Evolutionary conservation across 2,329 filamentous ascomycete species (phyloP), one percentile per base, ranked within the genome.

Genomic region (Xylariomycetidae sp.): DNA sequence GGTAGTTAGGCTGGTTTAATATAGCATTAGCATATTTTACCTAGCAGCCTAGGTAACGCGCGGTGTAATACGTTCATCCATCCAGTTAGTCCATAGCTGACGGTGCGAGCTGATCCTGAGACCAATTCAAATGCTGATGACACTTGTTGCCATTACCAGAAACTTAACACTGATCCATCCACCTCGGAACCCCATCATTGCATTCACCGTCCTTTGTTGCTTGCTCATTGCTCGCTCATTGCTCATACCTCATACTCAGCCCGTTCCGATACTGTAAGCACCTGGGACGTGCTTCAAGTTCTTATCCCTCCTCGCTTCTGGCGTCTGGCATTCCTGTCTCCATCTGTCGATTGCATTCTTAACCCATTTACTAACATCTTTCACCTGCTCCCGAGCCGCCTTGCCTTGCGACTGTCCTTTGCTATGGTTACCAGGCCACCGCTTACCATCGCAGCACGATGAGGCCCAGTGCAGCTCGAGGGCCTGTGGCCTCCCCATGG

Each of bases 401-500:
- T n/a, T 35, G 19, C 22, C 20, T 25, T 37, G 5, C 18, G n/a
- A 27, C 20, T 30, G 28, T 32, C 31, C 28, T 38, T 57, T 72
- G 55, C 52, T 53, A 58, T 71, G 57, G 71, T 70, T 67, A 63
- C 55, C 51, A 45, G 45, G 48, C 38, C 27, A 16, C 33, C 40
- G 20, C 49, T 51, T 39, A 42, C 36, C 46, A 42, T 38, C 45
- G 51, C 58, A 55, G 62, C 63, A 73, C 63, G 60, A 78, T 78
- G 74, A 77, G 68, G 69, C 62, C 64, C 53, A 58, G 63, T 60
- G 62, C 60, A 54, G 57, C 55, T 56, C 48, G 58, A 56, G 66
- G 61, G 62, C 63, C 64, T 47, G 61, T 62, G 50, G 64, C 66
- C 56, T 63, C 61, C 53, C 62, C 62, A 59, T 66, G 59, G 48